Evolutionary conservation across 306 rosid species (phyloP), one percentile per base, ranked within the genome.

Genomic region (Casuarina glauca): DNA sequence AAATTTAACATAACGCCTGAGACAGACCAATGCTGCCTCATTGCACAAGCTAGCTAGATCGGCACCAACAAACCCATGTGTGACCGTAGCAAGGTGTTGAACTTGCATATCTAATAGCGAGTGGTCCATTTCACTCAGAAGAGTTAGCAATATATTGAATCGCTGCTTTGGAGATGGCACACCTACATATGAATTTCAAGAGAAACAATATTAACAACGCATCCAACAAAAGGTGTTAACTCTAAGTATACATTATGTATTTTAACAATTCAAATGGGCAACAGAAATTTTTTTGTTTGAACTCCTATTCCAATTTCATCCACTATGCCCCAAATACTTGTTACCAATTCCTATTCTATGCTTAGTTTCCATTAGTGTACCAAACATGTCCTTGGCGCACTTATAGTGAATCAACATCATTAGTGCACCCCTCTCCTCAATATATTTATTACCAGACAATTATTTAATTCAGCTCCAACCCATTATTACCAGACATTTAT

Each of bases 61-160:
- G 81, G 95, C 94, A 77, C 97, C 98, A 17, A 94, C 95, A 77
- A 92, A 94, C 62, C 97, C 97, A 85, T 94, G 98, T 66, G 97
- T 90, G 68, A 81, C 82, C 57, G 86, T 80, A 73, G 92, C 95
- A 80, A 92, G 95, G 66, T 94, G 87, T 82, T 92, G 85, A 79
- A 90, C 85, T 83, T 94, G 97, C 68, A 60, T 45, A 17, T 83
- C 88, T 17, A 83, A 86, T 78, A 94, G 95, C 38, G 86, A 72
- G 77, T 94, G 98, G 50, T 94, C 85, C 82, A 87, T 86, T 74
- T 86, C 93, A 88, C 84, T 3, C 38, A 91, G 93, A 87, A 90
- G 89, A 85, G 90, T 80, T 58, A 61, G 66, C 84, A 94, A 81
- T 80, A 91, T 91, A 78, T 91, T 94, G 49, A 80, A 78, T 43